A percentile compares a stretch with the other conserved stretches of the same genome.
Conservation (phyloP, 2,329 filamentous ascomycete species). For the Trematosphaeria pertusa region DNA sequence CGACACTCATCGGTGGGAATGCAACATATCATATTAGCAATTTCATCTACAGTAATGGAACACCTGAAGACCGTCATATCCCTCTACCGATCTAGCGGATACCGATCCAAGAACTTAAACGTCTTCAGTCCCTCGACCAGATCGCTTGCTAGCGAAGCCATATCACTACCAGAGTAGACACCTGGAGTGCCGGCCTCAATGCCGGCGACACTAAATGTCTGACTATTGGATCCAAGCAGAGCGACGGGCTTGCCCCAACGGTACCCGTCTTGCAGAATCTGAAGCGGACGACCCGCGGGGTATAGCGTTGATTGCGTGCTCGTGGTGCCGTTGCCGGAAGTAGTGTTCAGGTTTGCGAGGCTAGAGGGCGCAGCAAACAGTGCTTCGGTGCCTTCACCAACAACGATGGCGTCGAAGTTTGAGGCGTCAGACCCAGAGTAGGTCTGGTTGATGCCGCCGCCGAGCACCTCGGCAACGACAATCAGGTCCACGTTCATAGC, state of each 20-base stretch:
- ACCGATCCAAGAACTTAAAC: slow-evolving; percentile 72
- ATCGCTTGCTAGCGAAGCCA: slow-evolving; percentile 24
- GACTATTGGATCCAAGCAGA: slow-evolving; percentile 59
- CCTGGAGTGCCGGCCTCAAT: slow-evolving; percentile 53
- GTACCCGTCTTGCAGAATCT: slow-evolving; percentile 70
- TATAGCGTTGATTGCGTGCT: slow-evolving; percentile 60
- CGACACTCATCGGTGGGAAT: too few relatives aligned
- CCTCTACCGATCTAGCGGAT: slow-evolving; percentile 59
- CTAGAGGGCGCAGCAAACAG: slow-evolving; percentile 58
- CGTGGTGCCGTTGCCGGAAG: slow-evolving; percentile 31
- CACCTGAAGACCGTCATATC: too few relatives aligned
- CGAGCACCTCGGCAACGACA: slow-evolving; percentile 67
- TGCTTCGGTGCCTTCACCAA: slow-evolving; percentile 60
- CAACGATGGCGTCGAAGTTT: slow-evolving; percentile 68
- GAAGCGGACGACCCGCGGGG: slow-evolving; percentile 67
- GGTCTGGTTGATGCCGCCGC: slow-evolving; percentile 63
- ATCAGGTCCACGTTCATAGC: slow-evolving; percentile 62
- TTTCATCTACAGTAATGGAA: too few relatives aligned
- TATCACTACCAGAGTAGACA: slow-evolving; percentile 29
- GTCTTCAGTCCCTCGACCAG: slow-evolving; percentile 62
- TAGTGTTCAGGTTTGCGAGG: slow-evolving; percentile 34
- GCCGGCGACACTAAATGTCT: slow-evolving; percentile 52
- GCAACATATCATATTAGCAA: too few relatives aligned
- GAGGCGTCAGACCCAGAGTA: slow-evolving; percentile 71
- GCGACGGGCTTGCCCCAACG: slow-evolving; percentile 74